Conservation (phyloP, 1,139 yeast species). For the Insectozyma bohioensis region DNA sequence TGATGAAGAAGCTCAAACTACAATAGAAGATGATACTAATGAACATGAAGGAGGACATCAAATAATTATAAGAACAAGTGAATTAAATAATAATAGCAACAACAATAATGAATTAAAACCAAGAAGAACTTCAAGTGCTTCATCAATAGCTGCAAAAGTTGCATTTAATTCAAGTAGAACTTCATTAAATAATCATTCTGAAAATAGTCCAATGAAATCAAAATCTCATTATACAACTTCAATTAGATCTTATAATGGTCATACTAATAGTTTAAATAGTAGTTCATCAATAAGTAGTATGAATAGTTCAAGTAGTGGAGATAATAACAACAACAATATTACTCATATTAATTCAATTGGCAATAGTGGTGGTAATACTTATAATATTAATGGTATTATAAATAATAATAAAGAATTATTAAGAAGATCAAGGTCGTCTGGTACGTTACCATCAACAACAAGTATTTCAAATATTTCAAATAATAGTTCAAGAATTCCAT, state of each 20-base stretch:
- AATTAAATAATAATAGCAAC: neutral
- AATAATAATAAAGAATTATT: constrained; percentile 4
- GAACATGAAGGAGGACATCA: neutral
- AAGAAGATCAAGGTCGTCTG: constrained; percentile 14
- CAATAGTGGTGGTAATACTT: constrained; percentile 1
- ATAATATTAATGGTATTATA: constrained; percentile 1
- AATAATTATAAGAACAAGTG: neutral
- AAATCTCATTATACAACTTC: neutral
- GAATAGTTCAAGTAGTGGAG: constrained; percentile 9
- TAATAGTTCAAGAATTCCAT: neutral
- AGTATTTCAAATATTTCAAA: neutral
- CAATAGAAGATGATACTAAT: neutral
- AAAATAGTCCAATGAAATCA: constrained; percentile 7
- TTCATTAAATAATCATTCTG: constrained; percentile 7
- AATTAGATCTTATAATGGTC: constrained; percentile 5
- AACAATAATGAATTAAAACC: constrained; percentile 10
- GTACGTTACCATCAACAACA: constrained; percentile 10
- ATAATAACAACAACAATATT: neutral
- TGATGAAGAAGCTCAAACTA: constrained; percentile 3
- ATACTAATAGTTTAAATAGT: constrained; percentile 9
- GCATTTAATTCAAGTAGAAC: constrained; percentile 28
- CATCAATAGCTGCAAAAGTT: constrained; percentile 33
- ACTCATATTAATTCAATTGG: neutral
- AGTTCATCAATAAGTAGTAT: constrained; percentile 10
- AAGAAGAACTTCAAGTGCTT: constrained; percentile 20